phyloP scores from a whole-genome alignment of 805 yeast species.

The Cephaloascus fragrans region DNA sequence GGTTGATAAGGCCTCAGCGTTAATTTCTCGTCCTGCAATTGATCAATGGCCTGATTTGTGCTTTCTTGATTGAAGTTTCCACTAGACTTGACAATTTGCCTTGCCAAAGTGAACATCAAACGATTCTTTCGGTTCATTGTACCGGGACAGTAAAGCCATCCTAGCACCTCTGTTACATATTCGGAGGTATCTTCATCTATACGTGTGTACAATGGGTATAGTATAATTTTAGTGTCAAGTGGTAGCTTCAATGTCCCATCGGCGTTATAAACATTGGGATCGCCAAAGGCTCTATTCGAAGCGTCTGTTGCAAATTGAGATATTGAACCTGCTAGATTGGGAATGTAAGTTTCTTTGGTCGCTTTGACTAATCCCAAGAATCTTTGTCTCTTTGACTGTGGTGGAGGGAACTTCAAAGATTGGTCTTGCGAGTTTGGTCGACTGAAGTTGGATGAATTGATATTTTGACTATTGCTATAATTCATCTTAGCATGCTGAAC shows the following conservation, averaged over 20 bases:
- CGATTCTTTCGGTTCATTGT: slow-evolving; percentile 61
- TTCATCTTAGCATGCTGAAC: too few relatives aligned
- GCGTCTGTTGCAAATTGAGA: slow-evolving; percentile 40
- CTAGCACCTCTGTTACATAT: slow-evolving; percentile 55
- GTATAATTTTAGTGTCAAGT: slow-evolving; percentile 46
- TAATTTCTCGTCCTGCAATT: slow-evolving; percentile 16
- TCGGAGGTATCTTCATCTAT: slow-evolving; percentile 15
- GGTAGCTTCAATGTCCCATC: slow-evolving; percentile 30
- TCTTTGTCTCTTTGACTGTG: slow-evolving; percentile 30
- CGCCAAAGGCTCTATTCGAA: slow-evolving; percentile 15
- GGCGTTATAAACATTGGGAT: slow-evolving; percentile 16
- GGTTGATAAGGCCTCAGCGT: slow-evolving; percentile 14
- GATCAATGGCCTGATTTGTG: slow-evolving; percentile 12
- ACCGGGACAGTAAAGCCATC: slow-evolving; percentile 68
- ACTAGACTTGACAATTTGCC: slow-evolving; percentile 46
- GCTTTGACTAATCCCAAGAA: slow-evolving; percentile 41
- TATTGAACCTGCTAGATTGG: slow-evolving; percentile 36
- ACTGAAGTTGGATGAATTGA: too few relatives aligned
- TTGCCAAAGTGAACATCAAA: slow-evolving; percentile 56
- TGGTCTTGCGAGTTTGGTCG: too few relatives aligned
- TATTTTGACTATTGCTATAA: too few relatives aligned
- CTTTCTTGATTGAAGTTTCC: slow-evolving; percentile 4
- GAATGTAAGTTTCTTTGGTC: slow-evolving; percentile 50
- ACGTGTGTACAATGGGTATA: slow-evolving; percentile 50
- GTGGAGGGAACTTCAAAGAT: too few relatives aligned